Percentiles rank a stretch among this genome's conserved stretches.
phyloP scores from a whole-genome alignment of 2,329 filamentous ascomycete genomes.

The Paecilomyces niveus region DNA sequence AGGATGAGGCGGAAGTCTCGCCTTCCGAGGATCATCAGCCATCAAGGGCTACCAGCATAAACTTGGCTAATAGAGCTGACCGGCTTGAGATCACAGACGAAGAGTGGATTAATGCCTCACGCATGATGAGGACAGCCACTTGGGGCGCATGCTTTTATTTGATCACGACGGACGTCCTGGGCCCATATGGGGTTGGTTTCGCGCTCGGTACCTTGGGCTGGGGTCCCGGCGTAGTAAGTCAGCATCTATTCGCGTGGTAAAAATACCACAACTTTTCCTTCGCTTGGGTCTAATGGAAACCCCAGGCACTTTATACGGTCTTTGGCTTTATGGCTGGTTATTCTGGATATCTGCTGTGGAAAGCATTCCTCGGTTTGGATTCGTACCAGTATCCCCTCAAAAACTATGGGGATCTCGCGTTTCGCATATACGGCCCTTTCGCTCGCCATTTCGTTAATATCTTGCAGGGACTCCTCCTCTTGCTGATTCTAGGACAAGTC shows the following conservation, averaged over 20 bases:
- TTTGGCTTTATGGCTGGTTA: constrained; percentile 38
- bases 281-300: neutral
- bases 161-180: constrained; percentile 45
- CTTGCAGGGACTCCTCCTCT: constrained; percentile 41
- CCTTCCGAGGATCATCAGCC: neutral
- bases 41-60: neutral
- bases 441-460: constrained; percentile 44
- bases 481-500: constrained; percentile 22
- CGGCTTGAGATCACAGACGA: constrained; percentile 24
- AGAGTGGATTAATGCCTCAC: constrained; percentile 43
- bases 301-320: constrained; percentile 34
- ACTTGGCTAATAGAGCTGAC: neutral
- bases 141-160: constrained; percentile 44
- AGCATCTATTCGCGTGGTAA: neutral
- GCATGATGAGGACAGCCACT: constrained; percentile 40
- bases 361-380: constrained; percentile 40
- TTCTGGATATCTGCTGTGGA: constrained; percentile 44
- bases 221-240: constrained; percentile 32
- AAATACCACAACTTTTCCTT: neutral
- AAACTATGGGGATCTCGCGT: constrained; percentile 45
- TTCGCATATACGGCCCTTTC: constrained; percentile 40
- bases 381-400: constrained; percentile 41
- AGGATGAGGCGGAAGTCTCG: neutral
- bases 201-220: constrained; percentile 31
- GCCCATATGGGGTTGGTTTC: constrained; percentile 32